Conservation (phyloP, 2,329 filamentous ascomycete species). For the Aspergillus novoparasiticus region DNA sequence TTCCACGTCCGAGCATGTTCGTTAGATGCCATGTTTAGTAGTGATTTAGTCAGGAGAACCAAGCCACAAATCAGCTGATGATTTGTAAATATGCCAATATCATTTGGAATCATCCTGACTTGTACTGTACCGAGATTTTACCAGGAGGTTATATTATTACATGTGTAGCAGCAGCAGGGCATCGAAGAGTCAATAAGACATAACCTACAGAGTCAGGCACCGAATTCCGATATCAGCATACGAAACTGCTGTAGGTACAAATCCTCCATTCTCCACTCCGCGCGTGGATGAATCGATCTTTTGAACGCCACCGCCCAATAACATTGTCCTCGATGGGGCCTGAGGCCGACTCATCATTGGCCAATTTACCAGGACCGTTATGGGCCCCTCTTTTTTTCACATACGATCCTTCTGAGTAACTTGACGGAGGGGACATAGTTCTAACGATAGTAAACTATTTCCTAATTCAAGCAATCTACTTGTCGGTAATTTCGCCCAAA, state of each 20-base stretch:
- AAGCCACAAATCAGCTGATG: slow-evolving; percentile 1
- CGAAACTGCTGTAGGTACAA: background rate
- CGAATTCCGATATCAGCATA: background rate
- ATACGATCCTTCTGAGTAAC: background rate
- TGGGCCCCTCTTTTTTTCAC: background rate
- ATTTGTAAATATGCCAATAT: background rate
- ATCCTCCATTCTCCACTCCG: background rate
- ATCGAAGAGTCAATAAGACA: background rate
- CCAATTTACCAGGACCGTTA: background rate
- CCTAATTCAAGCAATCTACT: background rate
- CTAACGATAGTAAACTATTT: background rate
- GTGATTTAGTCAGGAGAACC: background rate
- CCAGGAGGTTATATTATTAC: too few relatives aligned
- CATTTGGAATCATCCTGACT: background rate
- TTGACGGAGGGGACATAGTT: background rate
- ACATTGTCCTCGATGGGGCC: background rate
- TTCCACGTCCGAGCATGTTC: background rate
- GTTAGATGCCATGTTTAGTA: background rate
- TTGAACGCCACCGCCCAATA: background rate
- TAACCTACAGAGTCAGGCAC: background rate
- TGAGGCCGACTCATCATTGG: background rate
- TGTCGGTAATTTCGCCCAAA: background rate
- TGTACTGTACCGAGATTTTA: too few relatives aligned
- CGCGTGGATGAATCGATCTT: background rate
- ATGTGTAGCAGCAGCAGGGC: too few relatives aligned